Conservation (phyloP, 129 eudicot species). For the Centrapalus pauciflorus region DNA sequence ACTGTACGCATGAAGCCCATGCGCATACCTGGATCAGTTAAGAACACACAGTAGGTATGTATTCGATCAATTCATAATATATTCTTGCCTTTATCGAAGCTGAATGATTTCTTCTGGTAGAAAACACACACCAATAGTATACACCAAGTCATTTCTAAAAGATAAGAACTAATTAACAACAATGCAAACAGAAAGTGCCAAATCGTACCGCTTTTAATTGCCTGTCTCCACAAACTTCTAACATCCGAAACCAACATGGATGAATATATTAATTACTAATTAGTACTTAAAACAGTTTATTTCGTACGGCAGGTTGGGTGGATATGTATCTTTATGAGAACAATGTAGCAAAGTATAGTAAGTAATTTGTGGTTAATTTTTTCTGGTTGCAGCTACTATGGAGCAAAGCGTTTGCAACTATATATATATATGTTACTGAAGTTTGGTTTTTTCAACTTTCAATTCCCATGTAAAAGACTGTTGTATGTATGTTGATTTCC, state of each 20-base stretch:
- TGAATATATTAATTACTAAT: too few species aligned
- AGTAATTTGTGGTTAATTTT: constrained; percentile 7
- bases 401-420: constrained; percentile 11
- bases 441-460: too few species aligned
- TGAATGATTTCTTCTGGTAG: neutral
- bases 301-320: neutral
- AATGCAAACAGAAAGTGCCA: neutral
- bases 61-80: neutral
- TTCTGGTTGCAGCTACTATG: constrained; percentile 20
- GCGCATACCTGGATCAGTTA: constrained; percentile 13
- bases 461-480: constrained; percentile 10
- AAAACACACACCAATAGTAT: too few species aligned
- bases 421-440: constrained; percentile 6
- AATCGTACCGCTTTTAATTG: neutral
- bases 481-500: constrained; percentile 9
- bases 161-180: neutral
- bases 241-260: neutral
- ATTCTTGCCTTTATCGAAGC: neutral
- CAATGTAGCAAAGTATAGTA: neutral
- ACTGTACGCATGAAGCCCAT: constrained; percentile 5
- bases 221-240: neutral
- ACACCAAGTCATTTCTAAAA: neutral
- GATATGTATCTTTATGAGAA: neutral
- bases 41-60: neutral
- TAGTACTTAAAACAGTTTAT: neutral